A percentile compares a stretch with the other conserved stretches of the same genome.
These are phyloP conservation scores for Chenopodium formosanum DNA, from an alignment of 148 eudicot species.

Conservation along the genomic window DNA sequence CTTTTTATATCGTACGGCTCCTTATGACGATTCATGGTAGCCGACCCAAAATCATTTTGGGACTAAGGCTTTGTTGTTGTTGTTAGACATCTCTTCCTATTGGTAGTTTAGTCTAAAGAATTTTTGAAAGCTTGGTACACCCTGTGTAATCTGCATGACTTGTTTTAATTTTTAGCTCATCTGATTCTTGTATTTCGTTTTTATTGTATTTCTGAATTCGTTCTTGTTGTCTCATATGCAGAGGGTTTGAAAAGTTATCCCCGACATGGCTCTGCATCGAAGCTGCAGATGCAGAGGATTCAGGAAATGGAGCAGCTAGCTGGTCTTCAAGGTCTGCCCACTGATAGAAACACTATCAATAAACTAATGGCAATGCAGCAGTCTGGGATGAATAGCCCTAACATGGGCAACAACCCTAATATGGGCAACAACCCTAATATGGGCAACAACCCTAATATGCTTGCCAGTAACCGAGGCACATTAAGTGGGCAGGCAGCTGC, in stretches of 20 bases:
- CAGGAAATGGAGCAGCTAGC: slow-evolving; percentile 66
- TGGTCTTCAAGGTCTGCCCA: slow-evolving; percentile 58
- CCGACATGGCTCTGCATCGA: slow-evolving; percentile 48
- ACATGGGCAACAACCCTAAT: slow-evolving; percentile 36
- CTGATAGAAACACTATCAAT: slow-evolving; percentile 57
- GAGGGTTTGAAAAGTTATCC: slow-evolving; percentile 87
- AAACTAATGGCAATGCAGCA: slow-evolving; percentile 64
- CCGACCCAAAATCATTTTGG: no score
- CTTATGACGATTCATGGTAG: no score
- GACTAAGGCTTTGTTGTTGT: no score
- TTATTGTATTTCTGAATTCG: background rate
- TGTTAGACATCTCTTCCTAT: no score
- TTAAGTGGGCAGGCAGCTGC: slow-evolving; percentile 58
- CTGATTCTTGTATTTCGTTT: background rate
- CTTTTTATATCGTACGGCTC: no score
- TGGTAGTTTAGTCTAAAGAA: background rate
- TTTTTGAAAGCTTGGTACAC: no score
- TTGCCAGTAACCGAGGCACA: slow-evolving; percentile 42
- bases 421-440: slow-evolving; percentile 41
- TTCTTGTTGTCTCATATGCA: slow-evolving; percentile 33
- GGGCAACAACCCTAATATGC: slow-evolving; percentile 40
- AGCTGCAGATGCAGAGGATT: slow-evolving; percentile 64
- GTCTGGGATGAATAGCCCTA: slow-evolving; percentile 46
- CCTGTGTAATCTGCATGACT: background rate
- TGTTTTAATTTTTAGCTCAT: background rate